These are phyloP conservation scores for Larix sibirica DNA, from an alignment of 83 land plant species.

Conservation along the genomic window DNA sequence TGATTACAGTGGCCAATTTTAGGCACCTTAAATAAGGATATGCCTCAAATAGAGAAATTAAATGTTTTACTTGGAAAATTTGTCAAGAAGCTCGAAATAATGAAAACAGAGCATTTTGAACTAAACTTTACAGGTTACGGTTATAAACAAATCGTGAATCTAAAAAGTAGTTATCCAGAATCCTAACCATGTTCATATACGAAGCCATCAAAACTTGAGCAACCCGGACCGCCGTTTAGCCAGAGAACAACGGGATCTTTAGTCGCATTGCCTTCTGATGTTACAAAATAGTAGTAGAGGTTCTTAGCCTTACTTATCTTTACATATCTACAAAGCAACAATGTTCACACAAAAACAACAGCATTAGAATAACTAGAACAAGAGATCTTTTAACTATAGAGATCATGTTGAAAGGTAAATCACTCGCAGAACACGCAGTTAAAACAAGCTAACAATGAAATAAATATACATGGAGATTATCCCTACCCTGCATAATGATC, in stretches of 20 bases:
- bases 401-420: background rate
- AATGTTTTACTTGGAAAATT: background rate
- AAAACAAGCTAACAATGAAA: background rate
- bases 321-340: constrained; percentile 54
- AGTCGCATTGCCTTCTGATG: constrained; percentile 35
- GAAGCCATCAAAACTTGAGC: constrained; percentile 47
- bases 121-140: background rate
- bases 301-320: constrained; percentile 36
- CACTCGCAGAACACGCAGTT: background rate
- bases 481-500: constrained; percentile 75
- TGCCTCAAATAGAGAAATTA: background rate
- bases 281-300: constrained; percentile 47
- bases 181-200: constrained; percentile 15
- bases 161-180: background rate
- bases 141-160: background rate
- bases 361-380: background rate
- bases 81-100: background rate
- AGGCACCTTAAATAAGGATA: background rate
- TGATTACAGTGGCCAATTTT: background rate
- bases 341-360: background rate
- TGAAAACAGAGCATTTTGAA: background rate
- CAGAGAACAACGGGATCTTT: constrained; percentile 63
- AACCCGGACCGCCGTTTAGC: constrained; percentile 74
- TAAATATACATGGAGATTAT: background rate
- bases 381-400: background rate